Conservation (phyloP, 176 grass and related monocot species). For the Oryza australiensis region DNA sequence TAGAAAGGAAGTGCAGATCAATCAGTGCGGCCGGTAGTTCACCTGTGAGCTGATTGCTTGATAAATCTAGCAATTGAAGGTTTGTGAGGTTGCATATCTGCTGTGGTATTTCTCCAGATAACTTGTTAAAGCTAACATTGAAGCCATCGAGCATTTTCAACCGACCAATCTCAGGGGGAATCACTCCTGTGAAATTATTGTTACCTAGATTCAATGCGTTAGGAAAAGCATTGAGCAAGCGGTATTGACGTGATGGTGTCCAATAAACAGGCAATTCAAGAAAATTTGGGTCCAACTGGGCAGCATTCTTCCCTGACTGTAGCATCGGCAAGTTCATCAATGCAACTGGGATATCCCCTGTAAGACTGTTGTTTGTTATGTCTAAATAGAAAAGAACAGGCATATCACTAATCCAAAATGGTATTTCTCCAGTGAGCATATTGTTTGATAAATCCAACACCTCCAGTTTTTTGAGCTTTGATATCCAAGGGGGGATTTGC, state of each 20-base stretch:
- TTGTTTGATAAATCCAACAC: constrained; percentile 67
- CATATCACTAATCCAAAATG: constrained; percentile 58
- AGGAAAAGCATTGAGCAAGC: constrained; percentile 62
- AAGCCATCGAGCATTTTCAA: constrained; percentile 54
- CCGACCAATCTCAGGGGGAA: constrained; percentile 56
- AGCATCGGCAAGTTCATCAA: constrained; percentile 60
- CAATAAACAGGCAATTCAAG: constrained; percentile 69
- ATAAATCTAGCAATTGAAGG: constrained; percentile 54
- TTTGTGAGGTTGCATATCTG: constrained; percentile 59
- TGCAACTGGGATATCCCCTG: constrained; percentile 54
- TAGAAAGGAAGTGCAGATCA: constrained; percentile 58
- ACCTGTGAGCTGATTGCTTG: constrained; percentile 63
- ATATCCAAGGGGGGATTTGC: constrained; percentile 65
- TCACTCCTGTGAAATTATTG: constrained; percentile 54
- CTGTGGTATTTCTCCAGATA: constrained; percentile 59
- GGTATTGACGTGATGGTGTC: constrained; percentile 57
- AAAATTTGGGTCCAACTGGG: constrained; percentile 46
- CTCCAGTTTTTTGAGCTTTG: constrained; percentile 57
- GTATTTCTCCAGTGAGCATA: constrained; percentile 60
- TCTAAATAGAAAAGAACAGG: constrained; percentile 66
- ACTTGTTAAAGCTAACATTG: constrained; percentile 56
- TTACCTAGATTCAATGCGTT: constrained; percentile 34
- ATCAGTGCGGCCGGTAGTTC: constrained; percentile 46
- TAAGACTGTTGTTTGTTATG: constrained; percentile 56
- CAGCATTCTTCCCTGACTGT: constrained; percentile 43